Base-by-base conservation (phyloP, 345 rosid genomes). In the Eucalyptus sp. region DNA sequence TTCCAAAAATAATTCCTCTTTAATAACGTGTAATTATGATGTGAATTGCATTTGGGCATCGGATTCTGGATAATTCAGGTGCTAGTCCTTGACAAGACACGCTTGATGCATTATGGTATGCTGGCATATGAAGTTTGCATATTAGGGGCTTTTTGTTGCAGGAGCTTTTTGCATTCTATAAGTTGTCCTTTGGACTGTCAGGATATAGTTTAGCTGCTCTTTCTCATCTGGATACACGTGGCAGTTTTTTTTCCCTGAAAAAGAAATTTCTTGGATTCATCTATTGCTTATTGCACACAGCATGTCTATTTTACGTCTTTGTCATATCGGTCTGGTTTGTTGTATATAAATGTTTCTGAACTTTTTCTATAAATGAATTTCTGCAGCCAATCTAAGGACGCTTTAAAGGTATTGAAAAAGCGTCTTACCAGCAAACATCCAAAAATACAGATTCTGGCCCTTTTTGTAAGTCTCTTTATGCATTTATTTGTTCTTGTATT, bases 371-470 rank as follows among this genome's bases (percentile, higher is more conserved):
- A 76, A 76, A 13, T 84, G 54, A 24, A 50, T 86, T 64, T 58
- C 64, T 93, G 91, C 93, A 98, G 99, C 94, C 99, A 98, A 93
- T 91, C 98, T 85, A 98, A 98, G 93, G 99, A 96, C 88, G 99
- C 98, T 46, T 62, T 98, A 92, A 98, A 98, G 93, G 94, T 96
- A 83, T 93, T 98, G 89, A 98, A 98, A 95, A 98, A 97, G 91
- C 97, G 98, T 11, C 92, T 98, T 49, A 95, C 95, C 90, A 96
- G 93, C 95, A 98, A 97, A 93, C 96, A 90, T 89, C 95, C 97
- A 27, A 97, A 98, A 94, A 95, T 95, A 87, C 99, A 97, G 91
- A 93, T 98, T 88, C 94, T 98, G 64, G 95, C 99, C 51, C 98
- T 98, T 90, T 94, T 97, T 92, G 99, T 98, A 49, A 94, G 99